Evolutionary conservation across 2,329 filamentous ascomycete genomes (phyloP).

Genomic region (Hypocreales sp.): DNA sequence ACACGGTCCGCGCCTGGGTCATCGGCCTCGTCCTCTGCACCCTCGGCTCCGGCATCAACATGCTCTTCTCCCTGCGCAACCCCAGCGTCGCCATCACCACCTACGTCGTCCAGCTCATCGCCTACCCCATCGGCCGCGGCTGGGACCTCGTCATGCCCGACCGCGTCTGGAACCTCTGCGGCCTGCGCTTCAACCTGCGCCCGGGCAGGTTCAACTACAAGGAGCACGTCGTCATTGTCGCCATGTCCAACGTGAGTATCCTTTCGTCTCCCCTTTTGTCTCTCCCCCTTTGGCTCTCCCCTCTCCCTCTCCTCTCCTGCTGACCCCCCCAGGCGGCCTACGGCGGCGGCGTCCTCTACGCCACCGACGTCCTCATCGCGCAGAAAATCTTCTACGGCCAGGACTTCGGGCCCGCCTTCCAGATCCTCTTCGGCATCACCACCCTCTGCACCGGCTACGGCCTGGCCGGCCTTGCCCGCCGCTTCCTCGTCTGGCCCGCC

Average conservation of each 20-base stretch:
- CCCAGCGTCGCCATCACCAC: conserved; percentile 44
- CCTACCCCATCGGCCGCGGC: conserved; percentile 39
- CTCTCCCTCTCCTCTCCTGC: background rate
- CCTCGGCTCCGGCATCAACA: conserved; percentile 44
- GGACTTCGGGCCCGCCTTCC: conserved; percentile 36
- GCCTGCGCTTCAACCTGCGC: conserved; percentile 38
- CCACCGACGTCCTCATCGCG: conserved; percentile 31
- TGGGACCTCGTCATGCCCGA: conserved; percentile 41
- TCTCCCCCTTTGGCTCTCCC: background rate
- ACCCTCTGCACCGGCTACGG: conserved; percentile 43
- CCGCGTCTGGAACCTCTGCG: conserved; percentile 32
- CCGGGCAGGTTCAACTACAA: conserved; percentile 46
- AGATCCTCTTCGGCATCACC: conserved; percentile 36
- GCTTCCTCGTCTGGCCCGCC: conserved; percentile 37
- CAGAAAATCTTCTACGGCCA: conserved; percentile 43
- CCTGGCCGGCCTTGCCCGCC: conserved; percentile 35
- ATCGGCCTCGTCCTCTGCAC: conserved; percentile 47
- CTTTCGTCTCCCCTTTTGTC: background rate
- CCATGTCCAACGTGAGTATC: conserved; percentile 44
- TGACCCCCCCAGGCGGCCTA: conserved; percentile 30
- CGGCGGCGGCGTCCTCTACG: conserved; percentile 40
- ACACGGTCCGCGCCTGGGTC: conserved; percentile 48
- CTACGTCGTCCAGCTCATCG: conserved; percentile 46
- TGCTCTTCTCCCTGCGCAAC: conserved; percentile 44
- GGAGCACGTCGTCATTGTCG: conserved; percentile 45